These are phyloP conservation scores for Chlorella variabilis DNA, from an alignment of 163 green algal species.

Conservation along the genomic window DNA sequence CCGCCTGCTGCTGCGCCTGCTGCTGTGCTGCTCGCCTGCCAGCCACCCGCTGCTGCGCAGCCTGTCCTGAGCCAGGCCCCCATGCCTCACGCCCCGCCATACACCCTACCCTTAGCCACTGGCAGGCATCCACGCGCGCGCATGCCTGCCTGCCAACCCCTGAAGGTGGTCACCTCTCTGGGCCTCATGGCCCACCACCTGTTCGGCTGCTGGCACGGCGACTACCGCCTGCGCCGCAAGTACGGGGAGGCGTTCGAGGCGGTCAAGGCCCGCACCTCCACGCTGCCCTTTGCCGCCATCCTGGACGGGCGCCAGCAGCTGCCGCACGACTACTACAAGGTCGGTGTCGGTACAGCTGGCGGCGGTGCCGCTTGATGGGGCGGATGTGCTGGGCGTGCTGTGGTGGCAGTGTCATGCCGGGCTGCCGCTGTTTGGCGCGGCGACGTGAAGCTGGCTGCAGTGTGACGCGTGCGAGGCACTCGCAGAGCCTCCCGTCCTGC, in stretches of 20 bases:
- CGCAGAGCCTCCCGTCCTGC: neutral
- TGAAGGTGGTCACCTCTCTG: constrained; percentile 61
- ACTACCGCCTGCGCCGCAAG: constrained; percentile 83
- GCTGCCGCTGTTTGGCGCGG: too few relatives aligned
- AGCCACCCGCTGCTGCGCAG: neutral
- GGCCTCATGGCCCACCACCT: constrained; percentile 93
- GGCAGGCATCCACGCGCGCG: too few relatives aligned
- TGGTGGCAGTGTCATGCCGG: too few relatives aligned
- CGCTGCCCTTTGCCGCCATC: constrained; percentile 88
- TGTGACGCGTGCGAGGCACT: too few relatives aligned
- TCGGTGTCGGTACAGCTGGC: neutral
- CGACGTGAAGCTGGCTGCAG: too few relatives aligned
- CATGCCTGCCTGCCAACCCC: too few relatives aligned
- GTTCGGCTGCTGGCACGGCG: constrained; percentile 96
- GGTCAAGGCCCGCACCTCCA: constrained; percentile 90
- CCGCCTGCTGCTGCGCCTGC: too few relatives aligned
- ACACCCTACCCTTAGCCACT: too few relatives aligned
- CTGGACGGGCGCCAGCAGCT: constrained; percentile 92
- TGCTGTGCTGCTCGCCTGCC: too few relatives aligned
- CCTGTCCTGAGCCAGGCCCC: too few relatives aligned
- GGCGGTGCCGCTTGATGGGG: neutral
- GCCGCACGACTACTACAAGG: constrained; percentile 91
- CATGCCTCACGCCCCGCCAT: too few relatives aligned
- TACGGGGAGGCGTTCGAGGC: constrained; percentile 76
- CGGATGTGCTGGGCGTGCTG: too few relatives aligned